Percentiles rank a stretch among this genome's conserved stretches.
phyloP scores from a whole-genome alignment of 495 filamentous ascomycete species.

The Parmelia sp. region DNA sequence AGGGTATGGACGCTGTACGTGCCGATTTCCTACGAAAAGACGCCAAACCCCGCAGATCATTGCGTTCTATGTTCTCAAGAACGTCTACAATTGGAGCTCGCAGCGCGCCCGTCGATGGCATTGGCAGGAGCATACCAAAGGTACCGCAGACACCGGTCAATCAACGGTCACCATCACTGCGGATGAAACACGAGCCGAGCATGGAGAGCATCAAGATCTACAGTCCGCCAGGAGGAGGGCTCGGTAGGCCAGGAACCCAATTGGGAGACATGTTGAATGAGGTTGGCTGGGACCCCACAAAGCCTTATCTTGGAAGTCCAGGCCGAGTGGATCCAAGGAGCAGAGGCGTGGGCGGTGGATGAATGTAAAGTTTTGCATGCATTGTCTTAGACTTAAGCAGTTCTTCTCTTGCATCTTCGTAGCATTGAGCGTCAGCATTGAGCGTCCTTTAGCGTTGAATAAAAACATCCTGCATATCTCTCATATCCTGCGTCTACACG shows the following conservation, averaged over 20 bases:
- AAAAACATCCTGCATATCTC: background rate
- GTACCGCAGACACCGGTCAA: conserved; percentile 30
- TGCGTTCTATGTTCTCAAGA: conserved; percentile 27
- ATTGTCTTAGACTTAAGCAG: background rate
- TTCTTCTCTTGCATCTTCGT: background rate
- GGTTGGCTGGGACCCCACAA: conserved; percentile 44
- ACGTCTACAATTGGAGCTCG: conserved; percentile 18
- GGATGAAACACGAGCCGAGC: conserved; percentile 43
- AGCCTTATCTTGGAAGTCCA: conserved; percentile 31
- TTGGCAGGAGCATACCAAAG: conserved; percentile 26
- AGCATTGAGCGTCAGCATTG: no score
- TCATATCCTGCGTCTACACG: background rate
- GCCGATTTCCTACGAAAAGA: conserved; percentile 48
- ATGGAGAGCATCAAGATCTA: conserved; percentile 66
- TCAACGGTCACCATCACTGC: conserved; percentile 9
- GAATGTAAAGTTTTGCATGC: conserved; percentile 5
- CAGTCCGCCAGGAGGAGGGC: conserved; percentile 49
- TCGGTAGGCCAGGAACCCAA: conserved; percentile 39
- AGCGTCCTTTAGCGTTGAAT: background rate
- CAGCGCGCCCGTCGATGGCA: conserved; percentile 12
- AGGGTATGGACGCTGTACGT: conserved; percentile 41
- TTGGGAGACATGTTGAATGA: conserved; percentile 61
- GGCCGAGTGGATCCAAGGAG: conserved; percentile 23
- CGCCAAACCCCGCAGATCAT: conserved; percentile 22
- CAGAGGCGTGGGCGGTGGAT: conserved; percentile 10